Base-by-base conservation (phyloP, 257 asterid species). In the Forsythia suspensa region DNA sequence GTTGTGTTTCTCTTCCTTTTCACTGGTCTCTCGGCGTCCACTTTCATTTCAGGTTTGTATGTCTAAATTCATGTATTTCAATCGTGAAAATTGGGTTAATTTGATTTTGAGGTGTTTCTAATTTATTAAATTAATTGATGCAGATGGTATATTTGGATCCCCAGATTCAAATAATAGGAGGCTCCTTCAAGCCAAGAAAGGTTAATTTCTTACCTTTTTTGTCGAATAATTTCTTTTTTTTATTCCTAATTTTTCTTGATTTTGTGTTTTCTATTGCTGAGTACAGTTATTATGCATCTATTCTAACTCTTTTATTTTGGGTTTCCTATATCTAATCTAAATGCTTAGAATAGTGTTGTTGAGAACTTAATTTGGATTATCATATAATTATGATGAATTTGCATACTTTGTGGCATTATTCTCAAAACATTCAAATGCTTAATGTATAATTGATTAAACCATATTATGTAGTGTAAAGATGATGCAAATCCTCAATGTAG, bases 181-280 rank as follows among this genome's bases (percentile, higher is more conserved):
- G 85, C 90, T 92, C 36, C 95, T 93, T 76, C 97, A 89, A 80
- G 85, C 88, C 81, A 90, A 80, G 90, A 89, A 83, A 86, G 75
- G 97, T 92, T 29, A 88, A 81, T 43, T 79, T 63, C 80, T 75
- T 51, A 55, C 75, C 24, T 1, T 65, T 68, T 74, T 57, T 52
- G 9, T 68, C 61, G 20, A 67, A 11, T 43, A 21, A 9, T 36
- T 77, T 81, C 74, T 24, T 71, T 71, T 71, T 84, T 59, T 65
- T 66, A 24, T 15, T 2, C 41, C 16, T 55, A 42, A 1, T 4
- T 57, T 73, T 70, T 24, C 7, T 15, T 72, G 13, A 18, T 15
- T 52, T 52, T 52, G 5, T 52, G 29, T 70, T 69, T 69, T 65
- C 59, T 57, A 40, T 55, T 57, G 44, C 10, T 63, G 71, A 55